Evolutionary conservation across 257 asterid species (phyloP).

Genomic region (Solanum sitiens): DNA sequence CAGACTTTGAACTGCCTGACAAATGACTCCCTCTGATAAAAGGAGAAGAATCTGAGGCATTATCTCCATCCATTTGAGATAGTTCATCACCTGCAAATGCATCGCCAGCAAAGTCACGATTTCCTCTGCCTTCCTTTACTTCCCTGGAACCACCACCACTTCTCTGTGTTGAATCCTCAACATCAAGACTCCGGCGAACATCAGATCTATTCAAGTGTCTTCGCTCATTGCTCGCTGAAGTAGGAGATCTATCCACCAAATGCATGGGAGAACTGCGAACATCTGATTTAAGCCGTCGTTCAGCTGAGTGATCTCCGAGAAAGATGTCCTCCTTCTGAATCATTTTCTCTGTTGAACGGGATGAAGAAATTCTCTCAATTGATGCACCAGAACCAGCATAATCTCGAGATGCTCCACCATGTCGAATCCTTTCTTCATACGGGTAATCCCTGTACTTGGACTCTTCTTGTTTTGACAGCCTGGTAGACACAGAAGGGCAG

Average conservation of each 20-base stretch:
- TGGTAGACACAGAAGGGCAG: constrained; percentile 14
- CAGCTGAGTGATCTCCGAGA: constrained; percentile 53
- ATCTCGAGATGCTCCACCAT: constrained; percentile 47
- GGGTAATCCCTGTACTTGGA: constrained; percentile 31
- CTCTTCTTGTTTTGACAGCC: constrained; percentile 78
- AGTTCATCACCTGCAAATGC: constrained; percentile 51
- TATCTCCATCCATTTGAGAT: constrained; percentile 55
- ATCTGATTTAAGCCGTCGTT: constrained; percentile 66
- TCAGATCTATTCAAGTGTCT: constrained; percentile 55
- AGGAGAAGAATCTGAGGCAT: constrained; percentile 68
- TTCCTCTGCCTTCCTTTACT: constrained; percentile 59
- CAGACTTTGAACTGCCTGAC: constrained; percentile 48
- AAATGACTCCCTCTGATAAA: constrained; percentile 48
- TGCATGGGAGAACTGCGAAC: constrained; percentile 50
- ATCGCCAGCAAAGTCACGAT: constrained; percentile 42
- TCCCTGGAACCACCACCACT: constrained; percentile 72
- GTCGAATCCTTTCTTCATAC: constrained; percentile 66
- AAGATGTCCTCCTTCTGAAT: constrained; percentile 53
- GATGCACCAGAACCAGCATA: constrained; percentile 34
- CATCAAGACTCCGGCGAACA: constrained; percentile 50
- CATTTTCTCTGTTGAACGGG: constrained; percentile 55
- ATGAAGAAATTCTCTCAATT: constrained; percentile 47
- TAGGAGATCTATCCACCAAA: constrained; percentile 61
- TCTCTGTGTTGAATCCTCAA: constrained; percentile 66
- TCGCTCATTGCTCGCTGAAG: constrained; percentile 45